Conservation (phyloP, 495 filamentous ascomycete genomes). For the Penicillium turbatum region DNA sequence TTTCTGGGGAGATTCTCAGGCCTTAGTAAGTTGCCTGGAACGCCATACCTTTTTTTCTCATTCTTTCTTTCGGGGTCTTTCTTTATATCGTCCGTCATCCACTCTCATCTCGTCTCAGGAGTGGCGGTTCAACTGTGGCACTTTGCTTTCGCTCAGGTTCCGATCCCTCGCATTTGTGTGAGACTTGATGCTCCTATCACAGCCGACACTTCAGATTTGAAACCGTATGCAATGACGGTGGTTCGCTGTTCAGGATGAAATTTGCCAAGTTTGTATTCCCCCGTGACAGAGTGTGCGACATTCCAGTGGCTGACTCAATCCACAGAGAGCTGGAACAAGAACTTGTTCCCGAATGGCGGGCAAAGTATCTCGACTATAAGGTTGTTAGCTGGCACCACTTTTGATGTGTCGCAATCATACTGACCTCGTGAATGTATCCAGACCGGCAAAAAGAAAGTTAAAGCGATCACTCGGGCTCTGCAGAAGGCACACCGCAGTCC, state of each 20-base stretch:
- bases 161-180: slow-evolving; percentile 4
- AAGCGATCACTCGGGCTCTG: slow-evolving; percentile 68
- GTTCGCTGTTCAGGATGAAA: slow-evolving; percentile 47
- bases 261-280: slow-evolving; percentile 53
- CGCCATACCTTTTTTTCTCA: not conserved
- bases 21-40: not conserved
- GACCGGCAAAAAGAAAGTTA: slow-evolving; percentile 85
- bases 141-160: not conserved
- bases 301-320: slow-evolving; percentile 22
- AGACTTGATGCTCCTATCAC: slow-evolving; percentile 1
- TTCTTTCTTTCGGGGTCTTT: not conserved
- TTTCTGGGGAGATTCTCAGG: not conserved
- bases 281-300: slow-evolving; percentile 9
- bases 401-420: not conserved
- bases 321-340: slow-evolving; percentile 76
- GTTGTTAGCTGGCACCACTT: slow-evolving; percentile 23
- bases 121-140: not conserved
- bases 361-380: slow-evolving; percentile 92
- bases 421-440: slow-evolving; percentile 19
- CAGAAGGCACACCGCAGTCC: slow-evolving; percentile 56
- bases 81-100: not conserved
- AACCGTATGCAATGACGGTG: slow-evolving; percentile 22
- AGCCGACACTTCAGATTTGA: not conserved
- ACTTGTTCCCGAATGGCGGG: slow-evolving; percentile 86
- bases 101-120: not conserved